These are phyloP conservation scores for Aspergillus sclerotioniger DNA, from an alignment of 495 filamentous ascomycete genomes.

Conservation along the genomic window DNA sequence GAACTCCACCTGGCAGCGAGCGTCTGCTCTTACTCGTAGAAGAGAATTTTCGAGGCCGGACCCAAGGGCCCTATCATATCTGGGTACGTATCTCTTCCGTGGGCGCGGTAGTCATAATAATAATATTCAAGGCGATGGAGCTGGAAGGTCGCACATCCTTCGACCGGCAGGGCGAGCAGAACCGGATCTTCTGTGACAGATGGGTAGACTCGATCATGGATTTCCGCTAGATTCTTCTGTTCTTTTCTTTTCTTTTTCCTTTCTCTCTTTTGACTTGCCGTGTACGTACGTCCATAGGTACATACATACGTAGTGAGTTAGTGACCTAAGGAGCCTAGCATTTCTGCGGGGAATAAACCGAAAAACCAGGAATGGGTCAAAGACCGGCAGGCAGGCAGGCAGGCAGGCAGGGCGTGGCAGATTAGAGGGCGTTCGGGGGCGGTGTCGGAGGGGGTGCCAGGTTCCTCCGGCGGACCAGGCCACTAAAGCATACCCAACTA, in stretches of 20 bases:
- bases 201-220: not conserved
- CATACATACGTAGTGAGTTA: no score
- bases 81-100: not conserved
- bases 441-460: not conserved
- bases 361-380: not conserved
- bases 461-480: not conserved
- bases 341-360: not conserved
- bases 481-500: conserved; percentile 8
- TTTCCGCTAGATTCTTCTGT: not conserved
- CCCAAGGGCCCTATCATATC: not conserved
- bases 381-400: no score
- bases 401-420: not conserved
- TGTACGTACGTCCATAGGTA: not conserved
- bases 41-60: not conserved
- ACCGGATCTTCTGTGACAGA: not conserved
- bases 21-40: not conserved
- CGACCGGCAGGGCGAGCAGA: no score
- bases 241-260: conserved; percentile 1
- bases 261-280: conserved; percentile 5
- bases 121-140: no score
- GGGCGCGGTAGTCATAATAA: not conserved
- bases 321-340: no score
- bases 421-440: not conserved
- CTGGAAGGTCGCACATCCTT: no score
- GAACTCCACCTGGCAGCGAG: not conserved